These are phyloP conservation scores for Backusella mclennaniae DNA, from an alignment of 192 early-diverging fungal genomes.

Conservation along the genomic window DNA sequence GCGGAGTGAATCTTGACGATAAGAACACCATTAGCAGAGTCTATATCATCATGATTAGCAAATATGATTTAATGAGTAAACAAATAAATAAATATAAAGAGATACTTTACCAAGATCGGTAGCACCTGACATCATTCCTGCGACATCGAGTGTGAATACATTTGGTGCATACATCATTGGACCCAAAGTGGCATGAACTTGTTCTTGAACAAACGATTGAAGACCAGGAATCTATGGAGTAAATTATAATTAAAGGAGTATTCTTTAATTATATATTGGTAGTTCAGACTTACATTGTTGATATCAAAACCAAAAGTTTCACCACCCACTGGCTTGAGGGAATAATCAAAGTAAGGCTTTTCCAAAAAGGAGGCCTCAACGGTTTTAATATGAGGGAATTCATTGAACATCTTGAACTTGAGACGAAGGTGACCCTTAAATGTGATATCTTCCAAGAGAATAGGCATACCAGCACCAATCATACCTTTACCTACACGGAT, in stretches of 20 bases:
- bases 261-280: neutral
- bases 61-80: neutral
- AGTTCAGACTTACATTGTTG: conserved; percentile 59
- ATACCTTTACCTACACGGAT: conserved; percentile 87
- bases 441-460: conserved; percentile 83
- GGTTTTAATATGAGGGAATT: conserved; percentile 85
- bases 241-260: conserved; percentile 3
- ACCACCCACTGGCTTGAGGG: conserved; percentile 85
- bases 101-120: conserved; percentile 48
- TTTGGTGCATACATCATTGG: conserved; percentile 89
- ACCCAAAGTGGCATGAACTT: conserved; percentile 67
- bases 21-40: conserved; percentile 85
- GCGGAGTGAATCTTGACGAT: conserved; percentile 78
- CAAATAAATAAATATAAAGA: neutral
- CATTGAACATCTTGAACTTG: conserved; percentile 80
- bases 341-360: conserved; percentile 86
- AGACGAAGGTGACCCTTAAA: conserved; percentile 77
- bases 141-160: conserved; percentile 75
- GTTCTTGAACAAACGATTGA: conserved; percentile 70
- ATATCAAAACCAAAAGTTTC: conserved; percentile 85
- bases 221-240: conserved; percentile 73
- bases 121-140: conserved; percentile 69
- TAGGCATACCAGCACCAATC: conserved; percentile 80
- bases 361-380: conserved; percentile 85
- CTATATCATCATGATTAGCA: conserved; percentile 20